A percentile compares a stretch with the other conserved stretches of the same genome.
Conservation (phyloP, 1,139 yeast genomes). For the Tardiomyces digboiensis region DNA sequence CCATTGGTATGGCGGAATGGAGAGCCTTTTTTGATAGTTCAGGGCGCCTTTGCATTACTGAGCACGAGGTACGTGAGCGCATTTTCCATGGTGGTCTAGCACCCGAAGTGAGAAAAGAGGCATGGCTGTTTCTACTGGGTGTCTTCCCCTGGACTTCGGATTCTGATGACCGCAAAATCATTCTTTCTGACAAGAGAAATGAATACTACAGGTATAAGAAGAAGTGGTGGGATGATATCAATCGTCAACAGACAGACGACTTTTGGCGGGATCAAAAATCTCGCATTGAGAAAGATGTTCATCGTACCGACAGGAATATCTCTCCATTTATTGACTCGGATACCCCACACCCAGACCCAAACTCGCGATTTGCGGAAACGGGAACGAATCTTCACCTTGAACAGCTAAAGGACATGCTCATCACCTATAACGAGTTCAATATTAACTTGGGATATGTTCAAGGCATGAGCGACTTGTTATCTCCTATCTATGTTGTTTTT, state of each 20-base stretch:
- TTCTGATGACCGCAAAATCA: constrained; percentile 50
- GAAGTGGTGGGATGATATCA: constrained; percentile 57
- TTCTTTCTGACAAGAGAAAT: constrained; percentile 46
- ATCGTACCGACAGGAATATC: constrained; percentile 78
- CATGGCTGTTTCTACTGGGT: constrained; percentile 78
- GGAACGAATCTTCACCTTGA: constrained; percentile 60
- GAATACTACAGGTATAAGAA: constrained; percentile 60
- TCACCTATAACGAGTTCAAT: constrained; percentile 82
- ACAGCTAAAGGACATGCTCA: constrained; percentile 63
- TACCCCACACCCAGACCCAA: constrained; percentile 42
- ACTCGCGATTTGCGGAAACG: constrained; percentile 39
- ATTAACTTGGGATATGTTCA: constrained; percentile 87
- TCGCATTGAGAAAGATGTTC: constrained; percentile 89
- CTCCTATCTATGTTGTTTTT: constrained; percentile 73
- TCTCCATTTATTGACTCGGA: constrained; percentile 50
- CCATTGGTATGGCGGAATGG: constrained; percentile 72
- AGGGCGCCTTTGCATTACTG: constrained; percentile 68
- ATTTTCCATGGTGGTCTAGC: constrained; percentile 88
- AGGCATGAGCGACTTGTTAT: constrained; percentile 92
- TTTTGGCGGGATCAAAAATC: constrained; percentile 85
- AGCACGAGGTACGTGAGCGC: constrained; percentile 65
- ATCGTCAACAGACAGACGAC: constrained; percentile 47
- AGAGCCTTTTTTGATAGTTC: constrained; percentile 65
- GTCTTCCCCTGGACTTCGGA: constrained; percentile 90
- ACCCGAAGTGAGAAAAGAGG: constrained; percentile 51